Evolutionary conservation across 2,329 filamentous ascomycete genomes (phyloP).

Genomic region (Aquanectria penicillioides): DNA sequence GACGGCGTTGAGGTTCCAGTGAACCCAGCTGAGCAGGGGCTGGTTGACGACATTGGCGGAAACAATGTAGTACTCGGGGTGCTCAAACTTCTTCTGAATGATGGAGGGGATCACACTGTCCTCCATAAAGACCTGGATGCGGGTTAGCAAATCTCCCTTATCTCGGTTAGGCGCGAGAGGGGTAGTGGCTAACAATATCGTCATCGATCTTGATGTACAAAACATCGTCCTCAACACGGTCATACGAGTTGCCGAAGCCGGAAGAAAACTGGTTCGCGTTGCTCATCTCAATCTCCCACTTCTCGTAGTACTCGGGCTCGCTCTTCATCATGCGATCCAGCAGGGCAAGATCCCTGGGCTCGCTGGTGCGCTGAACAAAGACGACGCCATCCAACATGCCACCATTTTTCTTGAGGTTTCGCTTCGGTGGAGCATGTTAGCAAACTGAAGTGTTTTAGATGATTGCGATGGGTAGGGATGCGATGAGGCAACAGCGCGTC

Average conservation of each 20-base stretch:
- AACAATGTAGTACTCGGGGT: conserved; percentile 61
- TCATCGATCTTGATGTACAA: conserved; percentile 53
- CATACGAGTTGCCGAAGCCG: conserved; percentile 53
- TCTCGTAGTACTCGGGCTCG: conserved; percentile 49
- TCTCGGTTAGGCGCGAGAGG: too few species aligned
- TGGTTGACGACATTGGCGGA: conserved; percentile 68
- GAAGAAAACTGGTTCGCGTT: conserved; percentile 40
- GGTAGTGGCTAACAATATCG: conserved; percentile 46
- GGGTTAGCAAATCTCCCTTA: too few species aligned
- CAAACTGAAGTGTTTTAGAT: background rate
- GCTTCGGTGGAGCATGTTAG: conserved; percentile 36
- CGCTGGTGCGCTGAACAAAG: conserved; percentile 55
- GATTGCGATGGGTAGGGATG: background rate
- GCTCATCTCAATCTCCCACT: conserved; percentile 47
- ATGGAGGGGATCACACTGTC: conserved; percentile 60
- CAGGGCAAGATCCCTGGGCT: conserved; percentile 51
- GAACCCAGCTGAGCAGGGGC: conserved; percentile 62
- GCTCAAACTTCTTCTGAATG: conserved; percentile 60
- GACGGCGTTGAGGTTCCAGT: conserved; percentile 62
- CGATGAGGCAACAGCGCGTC: background rate
- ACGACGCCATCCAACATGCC: conserved; percentile 57
- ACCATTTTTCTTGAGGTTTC: conserved; percentile 56
- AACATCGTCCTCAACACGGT: conserved; percentile 57
- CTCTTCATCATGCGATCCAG: conserved; percentile 50
- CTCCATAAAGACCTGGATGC: conserved; percentile 47